Evolutionary conservation across 2,329 filamentous ascomycete genomes (phyloP).

Genomic region (Colletotrichum tabaci): DNA sequence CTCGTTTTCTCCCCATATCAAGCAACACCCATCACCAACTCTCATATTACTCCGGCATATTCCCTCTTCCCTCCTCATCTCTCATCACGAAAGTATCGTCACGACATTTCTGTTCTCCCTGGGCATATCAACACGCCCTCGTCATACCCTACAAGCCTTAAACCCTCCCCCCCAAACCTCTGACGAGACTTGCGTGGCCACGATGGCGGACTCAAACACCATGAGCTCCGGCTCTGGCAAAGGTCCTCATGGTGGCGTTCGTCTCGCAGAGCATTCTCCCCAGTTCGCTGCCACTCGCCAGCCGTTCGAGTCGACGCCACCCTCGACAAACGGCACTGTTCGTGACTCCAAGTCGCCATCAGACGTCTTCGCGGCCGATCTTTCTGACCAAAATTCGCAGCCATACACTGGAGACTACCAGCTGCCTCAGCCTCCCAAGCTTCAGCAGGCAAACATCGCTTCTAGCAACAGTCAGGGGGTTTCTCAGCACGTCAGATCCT

Average conservation of each 20-base stretch:
- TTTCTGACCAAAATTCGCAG: slow-evolving; percentile 14
- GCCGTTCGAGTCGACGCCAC: slow-evolving; percentile 16
- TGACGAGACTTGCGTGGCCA: slow-evolving; percentile 1
- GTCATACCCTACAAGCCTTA: neutral
- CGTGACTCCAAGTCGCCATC: slow-evolving; percentile 26
- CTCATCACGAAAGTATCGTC: neutral
- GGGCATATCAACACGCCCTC: neutral
- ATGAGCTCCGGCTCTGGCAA: slow-evolving; percentile 23
- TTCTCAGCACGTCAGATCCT: neutral
- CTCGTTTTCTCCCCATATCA: neutral
- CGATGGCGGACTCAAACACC: slow-evolving; percentile 22
- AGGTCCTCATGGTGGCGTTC: slow-evolving; percentile 25
- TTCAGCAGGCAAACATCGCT: slow-evolving; percentile 11
- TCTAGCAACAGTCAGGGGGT: neutral
- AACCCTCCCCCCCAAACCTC: neutral
- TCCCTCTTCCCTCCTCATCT: neutral
- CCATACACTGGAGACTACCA: slow-evolving; percentile 17
- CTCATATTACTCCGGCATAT: neutral
- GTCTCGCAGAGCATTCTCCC: slow-evolving; percentile 37
- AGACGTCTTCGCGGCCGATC: slow-evolving; percentile 33
- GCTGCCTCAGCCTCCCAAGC: slow-evolving; percentile 29
- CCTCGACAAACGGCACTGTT: slow-evolving; percentile 25
- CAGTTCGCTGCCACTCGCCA: neutral
- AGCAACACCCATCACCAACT: neutral
- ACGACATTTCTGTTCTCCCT: neutral